Evolutionary conservation across 805 yeast species (phyloP), one percentile per base, ranked within the genome.

Genomic region (Maudiozyma turicensis): DNA sequence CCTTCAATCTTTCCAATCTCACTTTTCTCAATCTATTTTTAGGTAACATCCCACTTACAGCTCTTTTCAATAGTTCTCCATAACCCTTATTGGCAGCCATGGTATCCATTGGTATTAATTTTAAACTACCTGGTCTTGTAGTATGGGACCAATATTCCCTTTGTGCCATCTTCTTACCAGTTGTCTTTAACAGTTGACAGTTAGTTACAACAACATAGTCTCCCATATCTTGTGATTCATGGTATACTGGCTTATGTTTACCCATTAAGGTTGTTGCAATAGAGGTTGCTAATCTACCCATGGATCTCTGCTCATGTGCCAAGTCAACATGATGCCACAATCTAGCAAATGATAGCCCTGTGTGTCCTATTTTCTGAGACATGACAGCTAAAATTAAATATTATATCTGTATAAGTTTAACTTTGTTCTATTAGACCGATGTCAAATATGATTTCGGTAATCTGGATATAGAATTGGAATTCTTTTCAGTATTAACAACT

Each of bases 181-280:
- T 82, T n/a, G 84, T 74, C 56, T 81, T 82, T 59, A 93, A 66
- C 55, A 80, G 80, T 50, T 86, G 77, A 61, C 96, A 89, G 71
- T 93, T 95, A 11, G 97, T 86, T 2, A 91, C 96, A 10, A 93
- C 98, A 10, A 93, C 97, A 62, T 90, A 93, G 68, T 93, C 99
- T 11, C 99, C 99, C 54, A 82, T 80, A 69, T 93, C 99, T 64
- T 84, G 61, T 8, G 84, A 76, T 31, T 78, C 80, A 59, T 89
- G 87, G 55, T 70, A 84, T 0, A 88, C 77, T 4, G 99, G 99
- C 72, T 93, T 93, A 71, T 93, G 97, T 67, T 93, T 93, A n/a
- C 99, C 99, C 69, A 86, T 88, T 40, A 93, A 74, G 0, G 93
- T 82, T 32, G 81, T 73, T 29, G 99, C 97, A 49, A 93, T 89